Conservation (phyloP, 495 filamentous ascomycete species). For the Choiromyces venosus region DNA sequence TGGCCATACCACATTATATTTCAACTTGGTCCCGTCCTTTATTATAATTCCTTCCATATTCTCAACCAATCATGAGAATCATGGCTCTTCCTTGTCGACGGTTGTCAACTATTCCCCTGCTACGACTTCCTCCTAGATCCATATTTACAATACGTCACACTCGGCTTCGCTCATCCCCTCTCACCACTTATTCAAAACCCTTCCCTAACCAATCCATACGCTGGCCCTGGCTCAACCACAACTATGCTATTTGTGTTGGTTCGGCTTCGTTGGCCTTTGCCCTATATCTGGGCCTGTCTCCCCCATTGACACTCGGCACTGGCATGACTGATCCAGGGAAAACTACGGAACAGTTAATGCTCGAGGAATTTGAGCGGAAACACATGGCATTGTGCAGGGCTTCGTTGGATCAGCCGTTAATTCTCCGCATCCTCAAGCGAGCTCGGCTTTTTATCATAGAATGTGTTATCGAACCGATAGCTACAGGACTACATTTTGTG, state of each 20-base stretch:
- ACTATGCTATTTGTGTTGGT: constrained; percentile 16
- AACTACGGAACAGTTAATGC: constrained; percentile 36
- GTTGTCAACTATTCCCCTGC: constrained; percentile 7
- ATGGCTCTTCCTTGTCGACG: constrained; percentile 20
- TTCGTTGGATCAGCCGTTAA: constrained; percentile 19
- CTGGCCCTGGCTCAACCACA: constrained; percentile 17
- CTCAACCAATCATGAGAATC: constrained; percentile 13
- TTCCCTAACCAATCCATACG: background rate
- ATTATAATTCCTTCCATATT: constrained; percentile 13
- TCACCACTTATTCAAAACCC: constrained; percentile 10
- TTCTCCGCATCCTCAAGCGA: constrained; percentile 8
- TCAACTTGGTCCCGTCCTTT: constrained; percentile 8
- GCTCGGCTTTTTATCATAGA: constrained; percentile 23
- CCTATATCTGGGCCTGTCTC: constrained; percentile 16
- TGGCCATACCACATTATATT: constrained; percentile 13
- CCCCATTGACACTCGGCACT: background rate
- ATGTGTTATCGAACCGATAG: constrained; percentile 64
- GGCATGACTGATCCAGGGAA: constrained; percentile 15
- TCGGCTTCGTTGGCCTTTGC: constrained; percentile 16
- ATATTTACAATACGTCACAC: constrained; percentile 23
- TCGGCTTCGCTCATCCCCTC: constrained; percentile 8
- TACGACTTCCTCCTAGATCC: constrained; percentile 9
- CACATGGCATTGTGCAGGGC: constrained; percentile 9
- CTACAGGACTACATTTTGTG: constrained; percentile 78
- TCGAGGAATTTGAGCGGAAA: constrained; percentile 36